phyloP scores from a whole-genome alignment of 768 basidiomycete genomes.

The Mycena belliarum region DNA sequence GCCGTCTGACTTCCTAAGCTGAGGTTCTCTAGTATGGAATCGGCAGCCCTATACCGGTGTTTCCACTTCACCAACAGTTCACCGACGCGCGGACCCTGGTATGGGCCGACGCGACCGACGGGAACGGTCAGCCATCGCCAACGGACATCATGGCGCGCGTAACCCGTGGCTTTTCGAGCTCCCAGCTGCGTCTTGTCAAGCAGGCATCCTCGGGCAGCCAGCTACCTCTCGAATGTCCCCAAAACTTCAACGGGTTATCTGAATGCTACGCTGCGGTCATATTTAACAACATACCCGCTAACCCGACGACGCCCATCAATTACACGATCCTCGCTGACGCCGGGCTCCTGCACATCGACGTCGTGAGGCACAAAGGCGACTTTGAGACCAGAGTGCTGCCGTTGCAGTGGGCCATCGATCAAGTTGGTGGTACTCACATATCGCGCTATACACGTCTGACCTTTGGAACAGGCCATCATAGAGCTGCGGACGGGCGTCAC shows the following conservation, averaged over 20 bases:
- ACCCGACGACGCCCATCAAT: conserved; percentile 44
- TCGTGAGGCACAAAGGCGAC: conserved; percentile 64
- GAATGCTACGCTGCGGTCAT: conserved; percentile 69
- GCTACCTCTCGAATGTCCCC: conserved; percentile 61
- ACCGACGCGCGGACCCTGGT: conserved; percentile 53
- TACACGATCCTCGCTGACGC: conserved; percentile 74
- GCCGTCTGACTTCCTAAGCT: background rate
- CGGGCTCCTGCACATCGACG: conserved; percentile 66
- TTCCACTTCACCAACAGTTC: conserved; percentile 47
- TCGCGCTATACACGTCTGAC: background rate
- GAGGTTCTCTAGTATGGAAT: conserved; percentile 53
- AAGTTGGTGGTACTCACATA: conserved; percentile 38
- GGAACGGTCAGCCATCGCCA: conserved; percentile 54
- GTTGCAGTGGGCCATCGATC: conserved; percentile 76
- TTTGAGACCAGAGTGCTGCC: conserved; percentile 70
- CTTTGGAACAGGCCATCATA: conserved; percentile 60
- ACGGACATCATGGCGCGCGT: conserved; percentile 61
- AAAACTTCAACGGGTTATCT: conserved; percentile 73
- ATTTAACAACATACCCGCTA: conserved; percentile 57
- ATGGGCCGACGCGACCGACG: conserved; percentile 72
- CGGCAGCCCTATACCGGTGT: conserved; percentile 55
- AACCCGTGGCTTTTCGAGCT: conserved; percentile 48
- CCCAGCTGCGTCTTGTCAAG: conserved; percentile 51
- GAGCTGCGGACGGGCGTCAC: conserved; percentile 60
- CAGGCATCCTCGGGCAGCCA: conserved; percentile 47